Evolutionary conservation across 805 yeast genomes (phyloP).

Genomic region (Metschnikowia lunata): DNA sequence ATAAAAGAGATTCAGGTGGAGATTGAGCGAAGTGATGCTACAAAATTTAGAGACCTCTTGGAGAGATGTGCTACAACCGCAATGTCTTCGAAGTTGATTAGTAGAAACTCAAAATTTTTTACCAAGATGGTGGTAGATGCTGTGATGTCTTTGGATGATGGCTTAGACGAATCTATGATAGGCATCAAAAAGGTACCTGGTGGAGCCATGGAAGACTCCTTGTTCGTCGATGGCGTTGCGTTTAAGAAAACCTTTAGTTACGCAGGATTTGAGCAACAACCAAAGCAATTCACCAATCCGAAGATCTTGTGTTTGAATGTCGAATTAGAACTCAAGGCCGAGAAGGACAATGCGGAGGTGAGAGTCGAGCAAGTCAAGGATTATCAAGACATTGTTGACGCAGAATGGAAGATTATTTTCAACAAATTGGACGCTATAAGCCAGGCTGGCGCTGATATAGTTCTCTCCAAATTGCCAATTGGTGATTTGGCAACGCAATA

Average conservation of each 20-base stretch:
- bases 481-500: conserved; percentile 99
- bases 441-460: conserved; percentile 85
- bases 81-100: conserved; percentile 91
- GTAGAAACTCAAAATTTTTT: conserved; percentile 82
- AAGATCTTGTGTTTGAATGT: conserved; percentile 81
- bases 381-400: conserved; percentile 95
- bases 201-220: conserved; percentile 92
- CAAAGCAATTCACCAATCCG: conserved; percentile 76
- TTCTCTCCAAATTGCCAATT: conserved; percentile 89
- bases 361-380: conserved; percentile 90
- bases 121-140: conserved; percentile 97
- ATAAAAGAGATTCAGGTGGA: conserved; percentile 73
- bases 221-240: conserved; percentile 90
- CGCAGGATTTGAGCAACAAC: conserved; percentile 99
- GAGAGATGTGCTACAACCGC: conserved; percentile 96
- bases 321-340: conserved; percentile 95
- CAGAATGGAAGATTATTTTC: conserved; percentile 96
- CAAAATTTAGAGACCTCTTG: conserved; percentile 62
- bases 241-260: conserved; percentile 95
- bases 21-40: conserved; percentile 50
- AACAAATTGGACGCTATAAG: conserved; percentile 80
- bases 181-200: conserved; percentile 95
- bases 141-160: conserved; percentile 78
- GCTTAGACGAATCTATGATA: conserved; percentile 82
- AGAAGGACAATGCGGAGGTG: conserved; percentile 97